Base-by-base conservation (phyloP, 2,329 filamentous ascomycete species). In the Trichoderma atrobrunneum region DNA sequence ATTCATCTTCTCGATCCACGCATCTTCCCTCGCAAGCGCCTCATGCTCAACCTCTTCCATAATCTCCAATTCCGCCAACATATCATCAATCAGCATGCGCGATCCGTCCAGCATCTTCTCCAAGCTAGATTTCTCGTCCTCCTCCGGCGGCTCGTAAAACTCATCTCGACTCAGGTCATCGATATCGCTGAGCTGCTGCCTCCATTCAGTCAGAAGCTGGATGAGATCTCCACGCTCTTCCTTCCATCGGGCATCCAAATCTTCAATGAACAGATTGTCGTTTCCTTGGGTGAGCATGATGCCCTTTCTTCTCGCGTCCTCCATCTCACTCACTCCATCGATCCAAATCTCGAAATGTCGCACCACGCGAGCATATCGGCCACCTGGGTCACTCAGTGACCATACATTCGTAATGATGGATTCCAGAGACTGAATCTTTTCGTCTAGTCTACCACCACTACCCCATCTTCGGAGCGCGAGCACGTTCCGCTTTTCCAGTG, bases 1-100 rank as follows among this genome's bases (percentile, higher is more conserved):
- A 76, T 87, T 89, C 81, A 88, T 85, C 72, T 77, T 81, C 78
- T 84, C 83, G 57, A 92, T 87, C 88, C 90, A 91, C 56, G 82
- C 83, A 71, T 85, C 84, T 79, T 92, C 90, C 59, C 85, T 83
- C 61, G 80, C 81, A 67, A 89, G 79, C 5, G 88, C 86, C 75
- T 89, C 88, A 61, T 81, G 81, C 80, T 91, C 89, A 71, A 92
- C 87, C 76, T 86, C 84, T 70, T 84, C 84, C 90, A 92, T 92
- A 72, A 86, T 73, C n/a, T 79, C 79, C 74, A 92, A 80, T 81
- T 92, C 90, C n/a, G 82, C 82, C 59, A 90, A 79, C 89, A 92
- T 92, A 43, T 85, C 87, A 62, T 81, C 77, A 14, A 91, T 84
- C 59, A 92, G 79, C 18, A 76, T 77, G 26, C 82, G 79, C 70